Base-by-base conservation (phyloP, 1,284 basidiomycete genomes). In the Inonotus obliquus region DNA sequence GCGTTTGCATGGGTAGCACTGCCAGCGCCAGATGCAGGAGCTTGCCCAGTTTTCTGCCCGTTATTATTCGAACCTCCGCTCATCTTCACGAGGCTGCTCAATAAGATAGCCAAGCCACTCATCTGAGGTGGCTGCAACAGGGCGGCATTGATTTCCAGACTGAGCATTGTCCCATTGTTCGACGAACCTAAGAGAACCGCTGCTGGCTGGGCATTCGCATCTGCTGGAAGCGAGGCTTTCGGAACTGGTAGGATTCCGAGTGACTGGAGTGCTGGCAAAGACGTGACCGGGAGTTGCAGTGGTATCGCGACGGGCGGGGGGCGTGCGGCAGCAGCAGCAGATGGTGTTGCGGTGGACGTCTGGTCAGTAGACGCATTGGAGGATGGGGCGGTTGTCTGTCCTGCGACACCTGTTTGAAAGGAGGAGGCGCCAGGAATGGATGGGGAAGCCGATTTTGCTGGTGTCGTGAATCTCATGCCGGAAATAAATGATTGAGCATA, bases 201-300 rank as follows among this genome's bases (percentile, higher is more conserved):
- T 17, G 86, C 79, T 2, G 88, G 86, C 66, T 83, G 83, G 23
- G 82, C 77, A 65, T 86, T 81, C 14, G 80, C 82, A 25, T 81
- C 71, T 13, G 81, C 73, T 4, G 81, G 78, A n/a, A 86, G 69
- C 2, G 83, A 79, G 11, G 79, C 69, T n/a, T 79, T 79, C 1
- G 86, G 81, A 21, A 90, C 77, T n/a, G 89, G 89, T 7, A 84
- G 75, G 66, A 92, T 91, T 13, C 89, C 89, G 23, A 91, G 77
- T 0, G 83, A 79, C 58, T 86, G 81, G 9, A 92, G 75, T 13
- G 86, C 82, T 14, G 86, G 82, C 14, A 92, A 74, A 1, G 85
- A 87, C 17, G 85, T 79, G 1, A 86, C 81, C 17, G 89, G 89
- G 37, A 91, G 74, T 63, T 89, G 85, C 0, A 91, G 84, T 23